These are phyloP conservation scores for Teratosphaeriaceae sp. DNA, from an alignment of 2,329 filamentous ascomycete genomes.

Conservation along the genomic window DNA sequence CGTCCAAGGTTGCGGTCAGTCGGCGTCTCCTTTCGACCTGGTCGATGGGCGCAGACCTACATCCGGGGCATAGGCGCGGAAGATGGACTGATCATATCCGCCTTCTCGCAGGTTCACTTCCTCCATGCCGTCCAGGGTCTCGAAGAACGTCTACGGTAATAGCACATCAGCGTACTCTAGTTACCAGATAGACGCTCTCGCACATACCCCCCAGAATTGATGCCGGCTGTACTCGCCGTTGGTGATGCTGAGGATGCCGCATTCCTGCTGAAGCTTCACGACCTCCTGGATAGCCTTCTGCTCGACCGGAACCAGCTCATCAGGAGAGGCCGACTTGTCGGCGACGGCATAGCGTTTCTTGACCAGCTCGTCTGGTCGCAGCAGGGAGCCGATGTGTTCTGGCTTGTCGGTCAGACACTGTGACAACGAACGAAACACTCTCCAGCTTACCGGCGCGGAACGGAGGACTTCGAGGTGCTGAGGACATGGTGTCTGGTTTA, in stretches of 20 bases:
- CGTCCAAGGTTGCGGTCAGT: conserved; percentile 48
- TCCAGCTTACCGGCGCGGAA: conserved; percentile 37
- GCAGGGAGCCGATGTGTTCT: conserved; percentile 65
- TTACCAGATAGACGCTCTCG: not conserved
- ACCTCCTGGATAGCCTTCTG: conserved; percentile 25
- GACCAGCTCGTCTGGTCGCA: conserved; percentile 57
- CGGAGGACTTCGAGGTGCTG: conserved; percentile 43
- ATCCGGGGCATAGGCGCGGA: conserved; percentile 54
- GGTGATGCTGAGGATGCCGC: conserved; percentile 23
- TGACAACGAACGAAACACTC: not conserved
- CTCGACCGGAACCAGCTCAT: conserved; percentile 20
- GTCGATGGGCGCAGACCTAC: conserved; percentile 55
- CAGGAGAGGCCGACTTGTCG: conserved; percentile 16
- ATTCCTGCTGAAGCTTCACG: conserved; percentile 25
- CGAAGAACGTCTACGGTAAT: conserved; percentile 20
- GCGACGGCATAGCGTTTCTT: conserved; percentile 49
- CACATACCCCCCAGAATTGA: conserved; percentile 23
- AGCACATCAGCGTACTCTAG: too few relatives aligned
- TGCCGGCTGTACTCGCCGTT: conserved; percentile 27
- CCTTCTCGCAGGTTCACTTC: too few relatives aligned
- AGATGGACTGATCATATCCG: conserved; percentile 41
- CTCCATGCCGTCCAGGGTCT: conserved; percentile 36
- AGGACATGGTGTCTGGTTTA: conserved; percentile 9
- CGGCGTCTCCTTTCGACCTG: conserved; percentile 23
- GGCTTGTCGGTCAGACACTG: conserved; percentile 3